phyloP scores from a whole-genome alignment of 306 rosid species.

The Leucaena leucocephala region DNA sequence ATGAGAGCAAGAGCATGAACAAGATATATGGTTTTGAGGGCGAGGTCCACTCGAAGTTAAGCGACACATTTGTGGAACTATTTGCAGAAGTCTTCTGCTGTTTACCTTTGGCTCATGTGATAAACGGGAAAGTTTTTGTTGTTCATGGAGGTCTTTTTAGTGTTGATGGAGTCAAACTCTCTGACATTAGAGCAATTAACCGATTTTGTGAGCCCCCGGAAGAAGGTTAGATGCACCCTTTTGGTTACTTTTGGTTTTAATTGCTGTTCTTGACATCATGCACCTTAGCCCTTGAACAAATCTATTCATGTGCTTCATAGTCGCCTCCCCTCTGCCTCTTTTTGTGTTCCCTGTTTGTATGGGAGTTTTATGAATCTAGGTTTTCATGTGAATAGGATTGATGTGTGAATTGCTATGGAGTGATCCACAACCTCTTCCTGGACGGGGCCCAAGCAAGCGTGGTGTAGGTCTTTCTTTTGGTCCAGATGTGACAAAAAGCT shows the following conservation, averaged over 20 bases:
- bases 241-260: conserved; percentile 22
- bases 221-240: conserved; percentile 64
- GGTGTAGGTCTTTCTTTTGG: conserved; percentile 99
- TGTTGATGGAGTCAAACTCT: conserved; percentile 93
- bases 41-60: conserved; percentile 90
- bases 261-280: conserved; percentile 21
- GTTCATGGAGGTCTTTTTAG: conserved; percentile 99
- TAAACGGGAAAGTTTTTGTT: conserved; percentile 81
- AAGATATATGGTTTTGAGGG: conserved; percentile 99
- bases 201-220: conserved; percentile 99
- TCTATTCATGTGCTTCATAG: conserved; percentile 5
- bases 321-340: not conserved
- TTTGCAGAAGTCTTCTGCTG: conserved; percentile 96
- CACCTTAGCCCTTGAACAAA: conserved; percentile 13
- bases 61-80: conserved; percentile 85
- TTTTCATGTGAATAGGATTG: conserved; percentile 61
- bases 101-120: conserved; percentile 91
- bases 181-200: conserved; percentile 78
- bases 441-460: conserved; percentile 99
- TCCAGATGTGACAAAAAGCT: conserved; percentile 83
- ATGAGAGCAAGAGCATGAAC: conserved; percentile 99
- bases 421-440: conserved; percentile 93
- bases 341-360: not conserved
- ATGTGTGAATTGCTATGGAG: conserved; percentile 99
- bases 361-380: conserved; percentile 25